Percentiles rank a stretch among this genome's conserved stretches.
Evolutionary conservation across 2,329 filamentous ascomycete genomes (phyloP).

Genomic region (Phaeomoniella chlamydospora): DNA sequence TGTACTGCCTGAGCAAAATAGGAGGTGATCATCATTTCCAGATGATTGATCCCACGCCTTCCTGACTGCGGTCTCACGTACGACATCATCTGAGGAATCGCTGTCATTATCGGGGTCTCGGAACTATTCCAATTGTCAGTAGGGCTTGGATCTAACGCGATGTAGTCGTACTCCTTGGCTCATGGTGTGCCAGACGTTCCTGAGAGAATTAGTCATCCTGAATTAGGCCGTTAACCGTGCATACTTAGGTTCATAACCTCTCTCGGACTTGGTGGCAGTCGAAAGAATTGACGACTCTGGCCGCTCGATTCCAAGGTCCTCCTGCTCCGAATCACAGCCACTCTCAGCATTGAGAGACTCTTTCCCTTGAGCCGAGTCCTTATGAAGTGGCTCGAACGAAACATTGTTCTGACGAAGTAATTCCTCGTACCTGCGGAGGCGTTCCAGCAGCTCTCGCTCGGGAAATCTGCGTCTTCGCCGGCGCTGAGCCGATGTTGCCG

Average conservation of each 20-base stretch:
- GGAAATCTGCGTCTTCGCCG: constrained; percentile 48
- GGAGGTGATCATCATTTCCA: constrained; percentile 30
- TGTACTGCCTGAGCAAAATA: constrained; percentile 33
- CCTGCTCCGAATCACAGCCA: constrained; percentile 13
- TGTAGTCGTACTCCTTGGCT: constrained; percentile 22
- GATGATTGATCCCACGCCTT: constrained; percentile 31
- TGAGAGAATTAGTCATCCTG: constrained; percentile 15
- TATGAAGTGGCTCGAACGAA: constrained; percentile 51
- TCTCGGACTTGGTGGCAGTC: constrained; percentile 13
- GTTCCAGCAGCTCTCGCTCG: constrained; percentile 55
- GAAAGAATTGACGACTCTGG: constrained; percentile 9
- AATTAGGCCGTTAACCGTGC: constrained; percentile 3
- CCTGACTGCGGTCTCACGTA: constrained; percentile 22
- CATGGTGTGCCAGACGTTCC: constrained; percentile 33
- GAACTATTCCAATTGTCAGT: constrained; percentile 13
- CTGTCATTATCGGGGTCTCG: constrained; percentile 14
- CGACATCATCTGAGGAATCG: constrained; percentile 17
- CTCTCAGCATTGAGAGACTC: constrained; percentile 6
- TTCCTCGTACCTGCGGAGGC: constrained; percentile 53
- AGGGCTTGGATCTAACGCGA: constrained; percentile 1
- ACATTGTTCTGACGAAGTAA: constrained; percentile 53
- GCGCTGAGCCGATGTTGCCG: constrained; percentile 31
- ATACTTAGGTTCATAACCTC: constrained; percentile 17
- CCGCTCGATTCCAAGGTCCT: constrained; percentile 10
- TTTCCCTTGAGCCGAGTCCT: constrained; percentile 10